Base-by-base conservation (phyloP, 139 green algal species). In the Chara braunii region DNA sequence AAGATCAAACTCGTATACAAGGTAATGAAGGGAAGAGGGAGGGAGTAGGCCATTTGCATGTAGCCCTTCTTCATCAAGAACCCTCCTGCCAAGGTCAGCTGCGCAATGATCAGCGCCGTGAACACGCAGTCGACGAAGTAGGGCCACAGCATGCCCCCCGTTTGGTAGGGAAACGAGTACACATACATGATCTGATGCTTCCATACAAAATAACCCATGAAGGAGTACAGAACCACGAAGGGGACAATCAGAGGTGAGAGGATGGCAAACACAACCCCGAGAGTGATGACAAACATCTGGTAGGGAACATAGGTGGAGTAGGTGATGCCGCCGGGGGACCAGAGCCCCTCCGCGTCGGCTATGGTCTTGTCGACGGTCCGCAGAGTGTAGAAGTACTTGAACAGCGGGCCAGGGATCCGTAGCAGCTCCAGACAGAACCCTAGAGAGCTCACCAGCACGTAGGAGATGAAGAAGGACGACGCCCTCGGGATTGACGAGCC, bases 131-230 rank as follows among this genome's bases (percentile, higher is more conserved):
- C 37, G 26, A 72, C 53, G 26, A 72, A 72, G 23, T 28, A n/a
- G 11, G 50, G 52, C 63, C 63, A 72, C 28, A 72, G 37, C 22
- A 72, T 31, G 22, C 63, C 63, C 18, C 63, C 63, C 12, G 63
- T 70, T 54, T 72, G 63, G 63, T 70, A 72, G 23, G 63, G 63
- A 31, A 68, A 64, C 12, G 35, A 28, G 32, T 72, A 72, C 30
- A 68, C 51, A 34, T 72, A 72, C 28, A 72, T 68, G 3, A 72
- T 57, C 65, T 71, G 65, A 32, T 74, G 55, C 56, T 70, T 74
- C 56, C 56, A 71, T 3, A 74, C 56, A 29, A 74, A 61, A 57
- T 74, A 61, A 4, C 65, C 65, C 4, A 74, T 0, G 35, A 33
- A 44, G 5, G 56, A 74, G 56, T 74, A 74, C 26, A 74, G 18